Evolutionary conservation across 495 filamentous ascomycete genomes (phyloP).

Genomic region (Talaromyces wortmannii): DNA sequence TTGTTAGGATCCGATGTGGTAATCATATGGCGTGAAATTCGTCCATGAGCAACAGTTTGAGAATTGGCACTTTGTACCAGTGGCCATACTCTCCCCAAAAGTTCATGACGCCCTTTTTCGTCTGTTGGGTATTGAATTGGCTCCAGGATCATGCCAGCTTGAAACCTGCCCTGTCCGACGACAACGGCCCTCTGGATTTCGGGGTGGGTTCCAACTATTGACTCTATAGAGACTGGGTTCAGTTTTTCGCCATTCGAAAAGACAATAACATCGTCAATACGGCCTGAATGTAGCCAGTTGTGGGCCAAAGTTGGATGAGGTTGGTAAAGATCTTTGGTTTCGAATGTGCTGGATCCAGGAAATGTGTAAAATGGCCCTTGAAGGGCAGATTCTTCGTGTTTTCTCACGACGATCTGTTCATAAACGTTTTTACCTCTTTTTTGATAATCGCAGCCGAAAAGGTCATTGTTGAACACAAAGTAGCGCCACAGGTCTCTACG

Average conservation of each 20-base stretch:
- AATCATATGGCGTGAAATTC: slow-evolving; percentile 16
- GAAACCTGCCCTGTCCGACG: slow-evolving; percentile 29
- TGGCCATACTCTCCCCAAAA: slow-evolving; percentile 9
- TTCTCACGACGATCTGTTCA: slow-evolving; percentile 30
- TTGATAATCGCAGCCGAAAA: slow-evolving; percentile 21
- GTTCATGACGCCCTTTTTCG: background rate
- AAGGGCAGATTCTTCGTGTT: slow-evolving; percentile 6
- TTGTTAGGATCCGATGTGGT: slow-evolving; percentile 33
- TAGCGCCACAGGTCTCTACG: background rate
- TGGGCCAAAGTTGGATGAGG: slow-evolving; percentile 37
- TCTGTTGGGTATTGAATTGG: background rate
- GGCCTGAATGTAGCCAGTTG: slow-evolving; percentile 43
- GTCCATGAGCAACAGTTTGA: slow-evolving; percentile 7
- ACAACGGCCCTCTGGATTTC: slow-evolving; percentile 42
- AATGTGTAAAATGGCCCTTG: slow-evolving; percentile 36
- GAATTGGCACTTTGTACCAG: slow-evolving; percentile 7
- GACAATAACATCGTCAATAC: slow-evolving; percentile 53
- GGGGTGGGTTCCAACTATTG: slow-evolving; percentile 30
- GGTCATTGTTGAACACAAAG: slow-evolving; percentile 12
- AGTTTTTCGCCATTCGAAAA: slow-evolving; percentile 56
- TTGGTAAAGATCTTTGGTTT: slow-evolving; percentile 49
- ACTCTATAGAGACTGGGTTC: slow-evolving; percentile 48
- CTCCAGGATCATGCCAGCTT: slow-evolving; percentile 17
- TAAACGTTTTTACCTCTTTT: slow-evolving; percentile 35
- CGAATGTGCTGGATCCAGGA: slow-evolving; percentile 41